These are phyloP conservation scores for Aspergillus sergii DNA, from an alignment of 2,329 filamentous ascomycete species.

Conservation along the genomic window DNA sequence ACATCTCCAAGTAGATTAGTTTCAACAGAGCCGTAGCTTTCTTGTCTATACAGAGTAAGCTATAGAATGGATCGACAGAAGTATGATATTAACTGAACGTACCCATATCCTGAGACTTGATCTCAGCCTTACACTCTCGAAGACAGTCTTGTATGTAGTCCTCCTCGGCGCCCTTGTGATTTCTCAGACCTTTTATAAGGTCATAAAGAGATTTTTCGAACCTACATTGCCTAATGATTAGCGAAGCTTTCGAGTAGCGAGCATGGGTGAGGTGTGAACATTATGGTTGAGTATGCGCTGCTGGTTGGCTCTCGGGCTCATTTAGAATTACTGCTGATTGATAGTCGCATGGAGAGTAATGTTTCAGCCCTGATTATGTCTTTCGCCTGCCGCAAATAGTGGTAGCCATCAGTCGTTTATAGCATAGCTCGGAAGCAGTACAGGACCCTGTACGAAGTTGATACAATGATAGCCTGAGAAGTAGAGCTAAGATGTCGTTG, in stretches of 20 bases:
- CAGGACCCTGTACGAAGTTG: neutral
- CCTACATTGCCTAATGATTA: conserved; percentile 54
- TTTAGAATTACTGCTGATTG: neutral
- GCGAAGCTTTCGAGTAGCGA: neutral
- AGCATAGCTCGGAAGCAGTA: neutral
- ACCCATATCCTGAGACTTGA: conserved; percentile 92
- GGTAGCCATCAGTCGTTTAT: neutral
- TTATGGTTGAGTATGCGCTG: conserved; percentile 6
- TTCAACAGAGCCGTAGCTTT: conserved; percentile 96
- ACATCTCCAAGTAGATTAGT: conserved; percentile 97
- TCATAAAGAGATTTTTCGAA: conserved; percentile 99
- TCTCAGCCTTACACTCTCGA: conserved; percentile 93
- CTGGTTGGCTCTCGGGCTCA: neutral
- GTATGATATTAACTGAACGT: conserved; percentile 31
- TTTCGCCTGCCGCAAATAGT: neutral
- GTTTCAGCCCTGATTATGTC: neutral
- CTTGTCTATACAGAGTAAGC: conserved; percentile 62
- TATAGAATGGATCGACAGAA: neutral
- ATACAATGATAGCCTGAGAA: neutral
- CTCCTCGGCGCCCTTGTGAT: conserved; percentile 92
- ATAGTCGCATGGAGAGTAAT: neutral
- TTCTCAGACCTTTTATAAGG: conserved; percentile 93
- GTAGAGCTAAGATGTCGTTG: neutral
- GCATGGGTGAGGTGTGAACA: conserved; percentile 8
- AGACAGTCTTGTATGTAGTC: conserved; percentile 92